phyloP scores from a whole-genome alignment of 768 basidiomycete species.

The Russula lepida region DNA sequence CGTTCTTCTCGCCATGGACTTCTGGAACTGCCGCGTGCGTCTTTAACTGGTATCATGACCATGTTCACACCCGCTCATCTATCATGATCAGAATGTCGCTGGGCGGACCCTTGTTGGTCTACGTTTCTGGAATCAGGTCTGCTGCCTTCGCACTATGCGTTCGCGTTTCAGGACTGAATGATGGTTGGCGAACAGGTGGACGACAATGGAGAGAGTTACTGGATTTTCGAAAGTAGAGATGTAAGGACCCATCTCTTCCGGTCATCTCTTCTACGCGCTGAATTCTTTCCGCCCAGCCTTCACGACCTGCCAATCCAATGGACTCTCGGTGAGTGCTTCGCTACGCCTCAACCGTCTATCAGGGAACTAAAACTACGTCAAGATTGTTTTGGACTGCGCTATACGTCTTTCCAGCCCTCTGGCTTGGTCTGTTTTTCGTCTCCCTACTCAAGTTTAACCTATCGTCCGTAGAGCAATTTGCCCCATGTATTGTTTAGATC shows the following conservation, averaged over 20 bases:
- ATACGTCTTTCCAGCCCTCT: constrained; percentile 82
- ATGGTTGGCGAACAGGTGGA: constrained; percentile 52
- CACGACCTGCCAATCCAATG: constrained; percentile 77
- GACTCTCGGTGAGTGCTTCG: constrained; percentile 63
- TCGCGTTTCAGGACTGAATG: constrained; percentile 22
- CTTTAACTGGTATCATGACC: background rate
- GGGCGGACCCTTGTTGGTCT: constrained; percentile 91
- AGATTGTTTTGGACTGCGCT: constrained; percentile 57
- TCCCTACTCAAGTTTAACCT: constrained; percentile 84
- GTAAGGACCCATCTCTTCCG: constrained; percentile 39
- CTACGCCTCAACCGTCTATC: background rate
- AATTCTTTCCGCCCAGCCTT: constrained; percentile 45
- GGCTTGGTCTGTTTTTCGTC: constrained; percentile 80
- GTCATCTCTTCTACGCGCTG: background rate
- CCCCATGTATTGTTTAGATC: constrained; percentile 1
- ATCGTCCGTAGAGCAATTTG: constrained; percentile 45
- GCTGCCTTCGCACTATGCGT: background rate
- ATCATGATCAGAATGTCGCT: constrained; percentile 65
- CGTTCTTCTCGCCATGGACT: constrained; percentile 91
- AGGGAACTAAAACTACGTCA: background rate
- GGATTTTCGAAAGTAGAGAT: constrained; percentile 98
- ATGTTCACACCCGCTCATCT: background rate
- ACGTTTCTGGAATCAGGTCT: constrained; percentile 95
- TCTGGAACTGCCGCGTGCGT: constrained; percentile 91
- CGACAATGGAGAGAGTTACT: constrained; percentile 90